Evolutionary conservation across 257 asterid species (phyloP).

Genomic region (Avicennia marina): DNA sequence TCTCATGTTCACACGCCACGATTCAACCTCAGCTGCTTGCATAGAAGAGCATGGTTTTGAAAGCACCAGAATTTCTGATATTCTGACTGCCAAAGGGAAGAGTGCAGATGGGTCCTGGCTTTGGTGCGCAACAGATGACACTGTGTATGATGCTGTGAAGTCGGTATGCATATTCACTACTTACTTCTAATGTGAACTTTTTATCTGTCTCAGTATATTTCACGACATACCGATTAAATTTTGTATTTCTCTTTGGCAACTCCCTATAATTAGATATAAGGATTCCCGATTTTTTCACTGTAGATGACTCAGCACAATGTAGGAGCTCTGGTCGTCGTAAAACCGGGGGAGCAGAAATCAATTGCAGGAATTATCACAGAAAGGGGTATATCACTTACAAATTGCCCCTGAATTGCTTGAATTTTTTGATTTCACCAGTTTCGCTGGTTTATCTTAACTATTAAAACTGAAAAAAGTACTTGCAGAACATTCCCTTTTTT

Average conservation of each 20-base stretch:
- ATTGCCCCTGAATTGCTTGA: not conserved
- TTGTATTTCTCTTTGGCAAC: not conserved
- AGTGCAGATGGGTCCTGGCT: constrained; percentile 97
- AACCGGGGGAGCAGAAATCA: constrained; percentile 74
- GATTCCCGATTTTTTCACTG: constrained; percentile 1
- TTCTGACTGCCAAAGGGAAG: constrained; percentile 72
- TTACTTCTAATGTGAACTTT: not conserved
- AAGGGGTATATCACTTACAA: constrained; percentile 34
- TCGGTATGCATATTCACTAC: constrained; percentile 49
- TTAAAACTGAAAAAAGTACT: too few species aligned
- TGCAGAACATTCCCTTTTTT: too few species aligned
- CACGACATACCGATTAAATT: not conserved
- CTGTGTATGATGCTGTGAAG: constrained; percentile 92
- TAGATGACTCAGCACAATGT: constrained; percentile 99
- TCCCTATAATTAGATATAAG: not conserved
- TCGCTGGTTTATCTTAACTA: too few species aligned
- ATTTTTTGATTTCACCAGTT: not conserved
- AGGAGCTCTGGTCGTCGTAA: constrained; percentile 96
- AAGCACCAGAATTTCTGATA: constrained; percentile 75
- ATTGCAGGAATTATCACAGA: constrained; percentile 83
- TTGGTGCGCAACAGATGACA: constrained; percentile 95
- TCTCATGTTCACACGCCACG: constrained; percentile 42
- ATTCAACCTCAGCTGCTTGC: constrained; percentile 72
- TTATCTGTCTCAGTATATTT: not conserved
- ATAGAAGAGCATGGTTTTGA: constrained; percentile 98